A percentile compares a stretch with the other conserved stretches of the same genome.
Evolutionary conservation across 441 rosid species (phyloP).

Genomic region (Manihot esculenta): DNA sequence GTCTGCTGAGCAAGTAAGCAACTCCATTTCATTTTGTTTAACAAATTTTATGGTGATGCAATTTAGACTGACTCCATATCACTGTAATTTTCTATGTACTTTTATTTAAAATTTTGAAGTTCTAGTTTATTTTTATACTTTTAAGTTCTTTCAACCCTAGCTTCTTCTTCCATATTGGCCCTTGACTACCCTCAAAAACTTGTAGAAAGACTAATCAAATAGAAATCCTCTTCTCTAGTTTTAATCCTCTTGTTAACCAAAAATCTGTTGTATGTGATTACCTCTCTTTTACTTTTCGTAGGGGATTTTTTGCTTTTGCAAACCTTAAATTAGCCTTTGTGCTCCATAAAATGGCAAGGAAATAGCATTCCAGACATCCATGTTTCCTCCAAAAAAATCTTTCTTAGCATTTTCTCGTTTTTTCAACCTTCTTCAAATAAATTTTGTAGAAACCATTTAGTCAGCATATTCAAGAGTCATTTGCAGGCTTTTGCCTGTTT

Average conservation of each 20-base stretch:
- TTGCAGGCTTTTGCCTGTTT: constrained; percentile 1
- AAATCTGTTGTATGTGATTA: background rate
- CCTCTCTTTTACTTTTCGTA: background rate
- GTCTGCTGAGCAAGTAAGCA: constrained; percentile 94
- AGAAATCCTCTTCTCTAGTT: background rate
- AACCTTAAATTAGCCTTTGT: background rate
- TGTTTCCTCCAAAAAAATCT: background rate
- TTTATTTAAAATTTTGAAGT: background rate
- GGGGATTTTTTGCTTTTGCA: background rate
- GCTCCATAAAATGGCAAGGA: background rate
- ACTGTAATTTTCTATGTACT: background rate
- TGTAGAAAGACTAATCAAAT: background rate
- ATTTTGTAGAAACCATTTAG: background rate
- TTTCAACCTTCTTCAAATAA: background rate
- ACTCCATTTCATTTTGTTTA: constrained; percentile 21
- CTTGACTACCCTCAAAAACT: background rate
- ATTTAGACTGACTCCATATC: background rate
- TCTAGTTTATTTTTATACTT: background rate
- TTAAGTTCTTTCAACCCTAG: background rate
- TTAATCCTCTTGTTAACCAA: background rate
- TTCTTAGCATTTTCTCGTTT: background rate
- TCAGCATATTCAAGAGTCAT: constrained; percentile 3
- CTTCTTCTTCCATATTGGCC: background rate
- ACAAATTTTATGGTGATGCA: background rate
- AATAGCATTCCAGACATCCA: background rate